phyloP scores from a whole-genome alignment of 129 eudicot genomes.

The Arctium lappa region DNA sequence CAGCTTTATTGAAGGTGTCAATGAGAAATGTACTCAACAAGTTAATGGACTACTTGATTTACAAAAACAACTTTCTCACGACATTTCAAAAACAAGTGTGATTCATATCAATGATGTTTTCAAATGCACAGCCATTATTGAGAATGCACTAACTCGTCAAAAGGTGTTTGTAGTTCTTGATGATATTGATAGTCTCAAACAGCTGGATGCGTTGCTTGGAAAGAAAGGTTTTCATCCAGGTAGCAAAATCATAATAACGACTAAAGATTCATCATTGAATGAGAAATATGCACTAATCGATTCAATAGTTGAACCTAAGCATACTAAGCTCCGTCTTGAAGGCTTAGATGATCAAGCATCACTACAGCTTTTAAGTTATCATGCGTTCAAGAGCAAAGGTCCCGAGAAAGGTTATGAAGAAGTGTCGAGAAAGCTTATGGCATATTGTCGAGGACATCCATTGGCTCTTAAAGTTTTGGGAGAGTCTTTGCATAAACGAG shows the following conservation, averaged over 20 bases:
- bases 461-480: too few species aligned
- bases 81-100: slow-evolving; percentile 3
- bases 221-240: slow-evolving; percentile 12
- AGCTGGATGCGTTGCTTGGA: slow-evolving; percentile 25
- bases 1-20: too few species aligned
- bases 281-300: background rate
- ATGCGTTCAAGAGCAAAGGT: slow-evolving; percentile 19
- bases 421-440: background rate
- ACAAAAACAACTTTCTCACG: too few species aligned
- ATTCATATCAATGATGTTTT: background rate
- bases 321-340: background rate
- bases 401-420: slow-evolving; percentile 8
- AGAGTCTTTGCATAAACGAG: too few species aligned
- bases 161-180: slow-evolving; percentile 17
- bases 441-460: too few species aligned
- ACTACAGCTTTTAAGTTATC: slow-evolving; percentile 22
- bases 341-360: slow-evolving; percentile 4
- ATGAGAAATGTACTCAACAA: too few species aligned
- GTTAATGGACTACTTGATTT: too few species aligned
- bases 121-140: slow-evolving; percentile 5
- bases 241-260: slow-evolving; percentile 38
- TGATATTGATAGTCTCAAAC: slow-evolving; percentile 18
- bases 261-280: background rate
- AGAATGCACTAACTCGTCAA: background rate
- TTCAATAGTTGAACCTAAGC: background rate